These are phyloP conservation scores for Podospora bellae-mahoneyi DNA, from an alignment of 495 filamentous ascomycete genomes.

Conservation along the genomic window DNA sequence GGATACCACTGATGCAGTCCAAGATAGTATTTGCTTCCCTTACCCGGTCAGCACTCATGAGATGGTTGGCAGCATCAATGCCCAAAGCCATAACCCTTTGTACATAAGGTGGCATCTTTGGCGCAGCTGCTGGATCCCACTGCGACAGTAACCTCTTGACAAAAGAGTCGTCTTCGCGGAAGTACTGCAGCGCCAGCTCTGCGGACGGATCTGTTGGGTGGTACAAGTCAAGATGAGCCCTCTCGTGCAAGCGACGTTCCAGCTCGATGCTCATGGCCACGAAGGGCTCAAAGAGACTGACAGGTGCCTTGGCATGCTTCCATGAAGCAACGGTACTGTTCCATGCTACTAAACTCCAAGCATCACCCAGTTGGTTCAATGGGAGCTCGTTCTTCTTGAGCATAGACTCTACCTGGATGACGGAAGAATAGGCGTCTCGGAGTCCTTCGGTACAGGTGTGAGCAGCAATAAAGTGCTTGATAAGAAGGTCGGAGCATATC, in stretches of 20 bases:
- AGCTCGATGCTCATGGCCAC: constrained; percentile 29
- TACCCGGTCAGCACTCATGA: constrained; percentile 19
- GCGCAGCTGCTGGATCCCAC: not conserved
- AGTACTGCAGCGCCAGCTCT: constrained; percentile 34
- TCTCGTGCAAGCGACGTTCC: constrained; percentile 14
- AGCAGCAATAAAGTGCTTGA: constrained; percentile 30
- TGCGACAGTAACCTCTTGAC: not conserved
- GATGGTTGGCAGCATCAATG: constrained; percentile 30
- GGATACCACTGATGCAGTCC: constrained; percentile 10
- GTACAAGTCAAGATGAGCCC: constrained; percentile 42
- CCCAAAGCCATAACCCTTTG: constrained; percentile 19
- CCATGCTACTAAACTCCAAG: constrained; percentile 36
- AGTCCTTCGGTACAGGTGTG: constrained; percentile 26
- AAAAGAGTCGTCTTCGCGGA: constrained; percentile 18
- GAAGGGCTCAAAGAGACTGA: constrained; percentile 40
- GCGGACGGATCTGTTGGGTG: constrained; percentile 41
- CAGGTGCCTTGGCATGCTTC: constrained; percentile 31
- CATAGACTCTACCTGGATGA: constrained; percentile 33
- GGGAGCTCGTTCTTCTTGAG: constrained; percentile 17
- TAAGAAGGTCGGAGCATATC: constrained; percentile 12
- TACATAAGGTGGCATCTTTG: not conserved
- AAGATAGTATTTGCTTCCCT: constrained; percentile 21
- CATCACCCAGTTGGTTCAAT: constrained; percentile 10
- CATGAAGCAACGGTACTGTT: constrained; percentile 34
- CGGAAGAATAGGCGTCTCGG: constrained; percentile 35